Evolutionary conservation across 2,329 filamentous ascomycete genomes (phyloP), one percentile per base, ranked within the genome.

Genomic region (Ceratocystis eucalypticola): DNA sequence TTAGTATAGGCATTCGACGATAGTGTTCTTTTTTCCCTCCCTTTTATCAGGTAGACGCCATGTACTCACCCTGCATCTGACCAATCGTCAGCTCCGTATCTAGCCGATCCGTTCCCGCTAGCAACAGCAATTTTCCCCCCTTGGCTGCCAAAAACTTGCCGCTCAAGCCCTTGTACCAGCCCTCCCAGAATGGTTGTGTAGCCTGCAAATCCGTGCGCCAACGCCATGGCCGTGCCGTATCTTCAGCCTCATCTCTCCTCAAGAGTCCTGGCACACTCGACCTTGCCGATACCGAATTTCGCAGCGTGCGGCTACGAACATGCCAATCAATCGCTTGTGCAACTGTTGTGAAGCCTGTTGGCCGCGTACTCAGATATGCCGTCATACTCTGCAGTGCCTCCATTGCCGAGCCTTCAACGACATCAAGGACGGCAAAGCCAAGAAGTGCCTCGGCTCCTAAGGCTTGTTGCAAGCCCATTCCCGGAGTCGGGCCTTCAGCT

Each of bases 331-430:
- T 91, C 5, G 88, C 93, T 3, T 88, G 84, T 69, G 88, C 81
- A 20, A 96, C 71, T 12, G 85, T 88, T n/a, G 84, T 79, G 72
- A 99, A 99, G 1, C 86, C 84, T 7, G 80, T 79, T 0, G 94
- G 94, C 25, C 94, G 83, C 3, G 87, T 91, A 1, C 88, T 86
- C 22, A 99, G 82, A 74, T 96, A 96, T 2, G 87, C 88, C 70
- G 94, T 88, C 94, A 99, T 99, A 75, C 88, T 92, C 74, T 91
- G 86, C 65, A 99, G 80, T 2, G 94, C 93, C 74, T 97, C 94
- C 75, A 99, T 93, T 44, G 94, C 94, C 0, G 90, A 96, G 10
- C 94, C 89, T 76, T 99, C 94, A 33, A 99, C 94, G 3, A 99
- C 91, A 75, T 99, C 94, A 17, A 99, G 80, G 6, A 97, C 92